Conservation (phyloP, 2,329 filamentous ascomycete genomes). For the Venturia effusa region DNA sequence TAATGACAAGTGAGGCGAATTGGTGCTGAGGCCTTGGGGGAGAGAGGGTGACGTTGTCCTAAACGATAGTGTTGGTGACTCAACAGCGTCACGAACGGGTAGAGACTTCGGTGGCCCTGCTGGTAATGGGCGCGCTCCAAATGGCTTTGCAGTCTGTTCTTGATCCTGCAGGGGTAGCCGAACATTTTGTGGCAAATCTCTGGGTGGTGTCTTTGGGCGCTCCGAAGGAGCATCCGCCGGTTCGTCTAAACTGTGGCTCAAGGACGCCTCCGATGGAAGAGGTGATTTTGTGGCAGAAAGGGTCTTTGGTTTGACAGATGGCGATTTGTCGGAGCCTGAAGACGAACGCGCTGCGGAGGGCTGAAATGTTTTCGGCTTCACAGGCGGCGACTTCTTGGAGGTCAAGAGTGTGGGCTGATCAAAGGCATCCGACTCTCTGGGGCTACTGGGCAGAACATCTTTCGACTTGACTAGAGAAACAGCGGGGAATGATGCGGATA, state of each 20-base stretch:
- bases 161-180: slow-evolving; percentile 13
- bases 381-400: background rate
- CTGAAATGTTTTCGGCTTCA: slow-evolving; percentile 20
- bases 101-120: background rate
- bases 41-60: slow-evolving; percentile 12
- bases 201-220: background rate
- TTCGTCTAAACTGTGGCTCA: slow-evolving; percentile 16
- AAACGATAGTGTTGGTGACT: slow-evolving; percentile 13
- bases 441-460: slow-evolving; percentile 24
- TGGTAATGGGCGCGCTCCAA: background rate
- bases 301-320: slow-evolving; percentile 19
- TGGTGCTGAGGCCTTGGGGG: background rate
- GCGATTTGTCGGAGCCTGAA: slow-evolving; percentile 5
- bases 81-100: slow-evolving; percentile 12
- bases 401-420: slow-evolving; percentile 15
- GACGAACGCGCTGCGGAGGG: slow-evolving; percentile 18
- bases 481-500: slow-evolving; percentile 12
- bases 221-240: background rate
- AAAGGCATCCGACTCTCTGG: slow-evolving; percentile 15
- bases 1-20: background rate
- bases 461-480: slow-evolving; percentile 23
- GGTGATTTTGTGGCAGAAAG: slow-evolving; percentile 23
- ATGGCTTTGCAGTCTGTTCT: background rate
- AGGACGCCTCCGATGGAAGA: slow-evolving; percentile 15
- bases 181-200: slow-evolving; percentile 12